phyloP scores from a whole-genome alignment of 805 yeast species.

The Sugiyamaella boreocaroliniensis region DNA sequence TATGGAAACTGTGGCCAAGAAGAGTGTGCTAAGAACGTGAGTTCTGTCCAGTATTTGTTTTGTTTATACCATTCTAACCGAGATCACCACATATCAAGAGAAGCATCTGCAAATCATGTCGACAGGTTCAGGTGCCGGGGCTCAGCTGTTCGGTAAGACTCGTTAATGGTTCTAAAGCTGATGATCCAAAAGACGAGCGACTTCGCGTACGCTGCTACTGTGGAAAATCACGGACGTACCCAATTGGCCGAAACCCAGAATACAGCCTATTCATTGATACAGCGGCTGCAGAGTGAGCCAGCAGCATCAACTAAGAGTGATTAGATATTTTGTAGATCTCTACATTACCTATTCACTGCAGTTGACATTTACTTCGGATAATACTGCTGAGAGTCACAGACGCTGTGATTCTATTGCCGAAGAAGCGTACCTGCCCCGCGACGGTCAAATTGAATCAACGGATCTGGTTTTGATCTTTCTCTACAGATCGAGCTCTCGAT shows the following conservation, averaged over 20 bases:
- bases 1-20: conserved; percentile 57
- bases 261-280: conserved; percentile 36
- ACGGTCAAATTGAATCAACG: neutral
- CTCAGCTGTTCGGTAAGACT: conserved; percentile 35
- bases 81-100: conserved; percentile 49
- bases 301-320: neutral
- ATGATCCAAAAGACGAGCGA: conserved; percentile 37
- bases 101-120: conserved; percentile 61
- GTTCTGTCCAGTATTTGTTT: neutral
- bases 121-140: conserved; percentile 46
- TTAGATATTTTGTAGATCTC: neutral
- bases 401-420: too few relatives aligned
- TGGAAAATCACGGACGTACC: conserved; percentile 48
- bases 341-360: neutral
- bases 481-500: too few relatives aligned
- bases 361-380: neutral
- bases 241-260: conserved; percentile 50
- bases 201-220: conserved; percentile 51
- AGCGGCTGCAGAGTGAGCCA: neutral
- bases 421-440: neutral
- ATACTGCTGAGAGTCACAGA: neutral
- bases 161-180: conserved; percentile 36
- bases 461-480: too few relatives aligned
- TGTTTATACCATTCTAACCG: neutral
- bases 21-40: conserved; percentile 52